Evolutionary conservation across 192 early-diverging fungal species (phyloP).

Genomic region (Linnemannia zychae): DNA sequence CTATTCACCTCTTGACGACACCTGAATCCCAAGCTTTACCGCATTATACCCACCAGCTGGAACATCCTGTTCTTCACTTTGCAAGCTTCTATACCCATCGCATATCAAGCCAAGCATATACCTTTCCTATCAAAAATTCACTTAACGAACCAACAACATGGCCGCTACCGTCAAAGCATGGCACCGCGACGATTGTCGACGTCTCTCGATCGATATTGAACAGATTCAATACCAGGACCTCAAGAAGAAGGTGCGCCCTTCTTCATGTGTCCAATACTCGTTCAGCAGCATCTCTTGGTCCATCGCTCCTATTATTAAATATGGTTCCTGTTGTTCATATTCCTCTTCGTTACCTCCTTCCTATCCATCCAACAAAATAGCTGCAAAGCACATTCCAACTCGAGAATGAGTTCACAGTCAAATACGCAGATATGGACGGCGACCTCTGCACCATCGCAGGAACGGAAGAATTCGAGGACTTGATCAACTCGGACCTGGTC

Average conservation of each 20-base stretch:
- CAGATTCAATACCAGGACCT: slow-evolving; percentile 55
- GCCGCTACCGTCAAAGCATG: slow-evolving; percentile 53
- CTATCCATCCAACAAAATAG: slow-evolving; percentile 1
- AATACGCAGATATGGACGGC: slow-evolving; percentile 49
- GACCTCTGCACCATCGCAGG: slow-evolving; percentile 53
- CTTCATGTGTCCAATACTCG: too few relatives aligned
- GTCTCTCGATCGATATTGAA: slow-evolving; percentile 51
- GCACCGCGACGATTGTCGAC: slow-evolving; percentile 50
- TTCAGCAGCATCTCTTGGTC: too few relatives aligned
- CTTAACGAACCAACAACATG: slow-evolving; percentile 21
- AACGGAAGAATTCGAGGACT: slow-evolving; percentile 43
- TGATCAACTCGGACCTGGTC: slow-evolving; percentile 48
- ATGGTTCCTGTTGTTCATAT: too few relatives aligned
- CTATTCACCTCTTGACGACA: background rate
- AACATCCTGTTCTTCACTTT: background rate
- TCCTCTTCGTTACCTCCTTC: background rate
- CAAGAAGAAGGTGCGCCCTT: slow-evolving; percentile 36
- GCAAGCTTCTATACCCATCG: background rate
- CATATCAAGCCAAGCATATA: background rate
- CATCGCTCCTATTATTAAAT: too few relatives aligned
- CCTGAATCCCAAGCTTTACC: background rate
- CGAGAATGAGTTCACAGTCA: slow-evolving; percentile 53
- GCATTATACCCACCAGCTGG: background rate
- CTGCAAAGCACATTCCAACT: slow-evolving; percentile 50
- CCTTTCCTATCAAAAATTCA: background rate